Base-by-base conservation (phyloP, 1,139 yeast genomes). In the Pichia sp. region DNA sequence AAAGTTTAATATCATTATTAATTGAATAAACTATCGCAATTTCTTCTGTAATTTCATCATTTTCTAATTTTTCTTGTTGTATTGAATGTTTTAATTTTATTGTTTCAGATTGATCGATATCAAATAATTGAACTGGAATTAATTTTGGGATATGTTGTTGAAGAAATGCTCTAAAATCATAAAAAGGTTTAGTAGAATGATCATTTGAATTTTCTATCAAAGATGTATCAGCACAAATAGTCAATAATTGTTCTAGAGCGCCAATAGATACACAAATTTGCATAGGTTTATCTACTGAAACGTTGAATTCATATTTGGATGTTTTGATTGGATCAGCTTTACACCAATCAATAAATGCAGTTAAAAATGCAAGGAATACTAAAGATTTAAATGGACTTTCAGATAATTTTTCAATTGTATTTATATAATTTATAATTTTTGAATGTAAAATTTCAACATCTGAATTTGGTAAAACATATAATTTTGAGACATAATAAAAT, bases 211-310 rank as follows among this genome's bases (percentile, higher is more conserved):
- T 7, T 39, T 61, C 62, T 6, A 63, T 55, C 22, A 64, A 56
- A 0, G 84, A 67, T 1, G 85, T 74, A 52, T 86, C 95, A 1
- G 94, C 82, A 1, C 90, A 70, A 35, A 81, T 65, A 22, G 85
- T 74, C 62, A 90, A 68, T 33, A 90, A 64, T 56, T 82, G 81
- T 61, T 92, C 98, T 53, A 90, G 66, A 0, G 89, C 95, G 28
- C 97, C 97, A 56, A 63, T 65, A 55, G 73, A 82, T 48, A 71
- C 80, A 55, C 69, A 75, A 58, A 57, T 63, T 55, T 63, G 70
- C 75, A 73, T 75, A 45, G 76, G 82, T 50, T 64, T 63, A 45
- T 74, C 73, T 3, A 77, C 70, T 4, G 73, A 67, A 9, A 65
- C 59, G 6, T 69, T 64, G 37, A 80, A 70, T 35, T 74, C 77